phyloP scores from a whole-genome alignment of 176 grass and related monocot species.

The Eremochloa ophiuroides region DNA sequence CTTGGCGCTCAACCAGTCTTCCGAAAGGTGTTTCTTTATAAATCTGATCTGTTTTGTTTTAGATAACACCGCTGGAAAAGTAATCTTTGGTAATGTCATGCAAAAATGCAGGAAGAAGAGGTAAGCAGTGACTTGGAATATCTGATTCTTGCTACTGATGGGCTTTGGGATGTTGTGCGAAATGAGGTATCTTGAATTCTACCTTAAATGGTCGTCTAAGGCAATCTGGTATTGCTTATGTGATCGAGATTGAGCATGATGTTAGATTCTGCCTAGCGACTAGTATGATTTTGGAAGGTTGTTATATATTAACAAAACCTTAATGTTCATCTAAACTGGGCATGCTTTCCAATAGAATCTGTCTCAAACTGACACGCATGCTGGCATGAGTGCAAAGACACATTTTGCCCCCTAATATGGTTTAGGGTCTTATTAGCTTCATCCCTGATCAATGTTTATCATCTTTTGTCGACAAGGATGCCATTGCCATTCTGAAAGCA shows the following conservation, averaged over 20 bases:
- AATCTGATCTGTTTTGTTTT: not conserved
- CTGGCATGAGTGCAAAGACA: not conserved
- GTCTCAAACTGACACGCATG: not conserved
- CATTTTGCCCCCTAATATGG: not conserved
- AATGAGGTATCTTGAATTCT: slow-evolving; percentile 59
- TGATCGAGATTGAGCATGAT: not conserved
- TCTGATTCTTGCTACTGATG: slow-evolving; percentile 83
- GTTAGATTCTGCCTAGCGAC: not conserved
- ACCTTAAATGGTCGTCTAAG: not conserved
- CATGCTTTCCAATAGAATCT: not conserved
- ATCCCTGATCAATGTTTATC: not conserved
- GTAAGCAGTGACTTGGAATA: slow-evolving; percentile 56
- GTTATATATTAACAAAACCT: not conserved
- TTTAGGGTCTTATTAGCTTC: not conserved
- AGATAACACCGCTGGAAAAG: not conserved
- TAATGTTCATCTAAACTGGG: not conserved
- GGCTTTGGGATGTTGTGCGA: slow-evolving; percentile 73
- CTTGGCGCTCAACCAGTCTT: not conserved
- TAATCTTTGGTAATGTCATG: not conserved
- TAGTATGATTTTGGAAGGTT: not conserved
- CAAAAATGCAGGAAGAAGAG: slow-evolving; percentile 48
- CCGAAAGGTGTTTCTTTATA: not conserved
- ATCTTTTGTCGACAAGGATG: slow-evolving; percentile 45
- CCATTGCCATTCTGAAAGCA: slow-evolving; percentile 43
- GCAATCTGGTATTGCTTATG: not conserved